phyloP scores from a whole-genome alignment of 257 asterid genomes.

The Cynanchum wilfordii region DNA sequence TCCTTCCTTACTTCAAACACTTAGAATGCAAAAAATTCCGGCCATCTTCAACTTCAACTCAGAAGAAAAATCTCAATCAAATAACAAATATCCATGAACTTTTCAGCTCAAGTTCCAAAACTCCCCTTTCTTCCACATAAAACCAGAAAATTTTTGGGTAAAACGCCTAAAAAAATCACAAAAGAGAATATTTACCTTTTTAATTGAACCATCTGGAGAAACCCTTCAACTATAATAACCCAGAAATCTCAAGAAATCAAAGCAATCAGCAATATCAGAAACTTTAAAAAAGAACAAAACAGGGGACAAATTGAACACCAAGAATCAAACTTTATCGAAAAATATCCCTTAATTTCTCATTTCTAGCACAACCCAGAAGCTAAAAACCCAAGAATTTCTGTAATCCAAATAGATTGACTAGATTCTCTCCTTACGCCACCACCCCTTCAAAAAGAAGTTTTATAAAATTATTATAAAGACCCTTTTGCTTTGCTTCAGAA shows the following conservation, averaged over 20 bases:
- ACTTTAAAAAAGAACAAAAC: no score
- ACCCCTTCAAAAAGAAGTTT: background rate
- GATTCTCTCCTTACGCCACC: constrained; percentile 5
- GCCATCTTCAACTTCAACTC: constrained; percentile 24
- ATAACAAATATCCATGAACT: background rate
- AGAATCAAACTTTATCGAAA: constrained; percentile 20
- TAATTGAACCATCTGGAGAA: no score
- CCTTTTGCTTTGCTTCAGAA: constrained; percentile 3
- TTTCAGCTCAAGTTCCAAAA: constrained; percentile 3
- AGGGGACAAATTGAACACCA: constrained; percentile 19
- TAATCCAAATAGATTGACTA: constrained; percentile 5
- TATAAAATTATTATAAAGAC: no score
- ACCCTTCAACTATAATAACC: no score
- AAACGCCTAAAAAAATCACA: no score
- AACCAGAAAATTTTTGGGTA: no score
- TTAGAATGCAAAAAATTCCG: constrained; percentile 22
- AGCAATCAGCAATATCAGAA: no score
- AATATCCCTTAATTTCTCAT: constrained; percentile 16
- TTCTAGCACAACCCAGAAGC: constrained; percentile 17
- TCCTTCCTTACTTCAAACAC: constrained; percentile 7
- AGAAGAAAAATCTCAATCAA: constrained; percentile 9
- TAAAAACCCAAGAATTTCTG: constrained; percentile 17
- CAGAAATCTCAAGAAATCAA: no score
- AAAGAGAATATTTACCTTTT: no score
- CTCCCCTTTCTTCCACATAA: no score